These are phyloP conservation scores for Leccinum fallax DNA, from an alignment of 1,284 basidiomycete genomes.

Conservation along the genomic window DNA sequence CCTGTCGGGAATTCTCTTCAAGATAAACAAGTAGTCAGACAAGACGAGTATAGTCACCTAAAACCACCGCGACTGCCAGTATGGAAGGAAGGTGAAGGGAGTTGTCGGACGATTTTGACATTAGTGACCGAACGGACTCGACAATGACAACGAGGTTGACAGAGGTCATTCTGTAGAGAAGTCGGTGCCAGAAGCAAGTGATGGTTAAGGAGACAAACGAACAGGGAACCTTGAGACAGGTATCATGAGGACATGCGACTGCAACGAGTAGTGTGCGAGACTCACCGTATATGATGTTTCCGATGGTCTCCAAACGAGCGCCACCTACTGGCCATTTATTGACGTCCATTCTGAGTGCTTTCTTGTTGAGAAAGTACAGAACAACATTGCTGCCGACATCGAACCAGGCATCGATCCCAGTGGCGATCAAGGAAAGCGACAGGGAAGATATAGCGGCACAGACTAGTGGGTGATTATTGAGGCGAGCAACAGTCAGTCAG, in stretches of 20 bases:
- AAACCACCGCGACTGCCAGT: conserved; percentile 79
- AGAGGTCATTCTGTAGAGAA: conserved; percentile 68
- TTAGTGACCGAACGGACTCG: conserved; percentile 74
- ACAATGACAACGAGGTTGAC: conserved; percentile 88
- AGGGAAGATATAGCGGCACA: conserved; percentile 86
- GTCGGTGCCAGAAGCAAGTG: conserved; percentile 5
- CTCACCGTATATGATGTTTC: conserved; percentile 86
- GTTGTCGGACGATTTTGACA: conserved; percentile 61
- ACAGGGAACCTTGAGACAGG: conserved; percentile 63
- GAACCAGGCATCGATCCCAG: conserved; percentile 87
- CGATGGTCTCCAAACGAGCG: conserved; percentile 85
- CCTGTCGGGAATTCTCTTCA: conserved; percentile 42
- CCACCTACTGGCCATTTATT: conserved; percentile 94
- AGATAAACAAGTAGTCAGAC: neutral
- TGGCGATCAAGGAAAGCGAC: conserved; percentile 89
- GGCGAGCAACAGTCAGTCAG: neutral
- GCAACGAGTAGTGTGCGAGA: conserved; percentile 8
- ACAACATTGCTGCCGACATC: conserved; percentile 91
- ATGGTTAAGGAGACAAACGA: conserved; percentile 31
- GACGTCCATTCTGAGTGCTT: conserved; percentile 69
- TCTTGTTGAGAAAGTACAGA: conserved; percentile 80
- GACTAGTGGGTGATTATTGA: conserved; percentile 45
- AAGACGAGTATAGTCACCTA: conserved; percentile 51
- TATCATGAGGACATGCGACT: conserved; percentile 1
- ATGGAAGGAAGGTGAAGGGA: conserved; percentile 84